phyloP scores from a whole-genome alignment of 73 alveolate species.

The Paramecium bursaria region DNA sequence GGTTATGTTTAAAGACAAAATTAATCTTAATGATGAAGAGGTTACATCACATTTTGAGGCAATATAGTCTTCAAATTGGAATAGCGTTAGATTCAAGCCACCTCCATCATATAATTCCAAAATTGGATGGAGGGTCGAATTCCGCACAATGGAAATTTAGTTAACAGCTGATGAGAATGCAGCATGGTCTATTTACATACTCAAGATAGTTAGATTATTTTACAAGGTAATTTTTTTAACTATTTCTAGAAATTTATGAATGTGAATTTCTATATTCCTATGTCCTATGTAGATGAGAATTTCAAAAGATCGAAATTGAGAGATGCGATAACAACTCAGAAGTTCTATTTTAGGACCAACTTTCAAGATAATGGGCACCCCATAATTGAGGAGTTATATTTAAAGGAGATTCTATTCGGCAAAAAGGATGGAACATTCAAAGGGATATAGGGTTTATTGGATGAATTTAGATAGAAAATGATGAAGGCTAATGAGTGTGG shows the following conservation, averaged over 20 bases:
- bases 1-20: constrained; percentile 74
- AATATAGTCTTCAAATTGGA: constrained; percentile 97
- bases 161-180: constrained; percentile 97
- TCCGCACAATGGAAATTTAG: constrained; percentile 95
- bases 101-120: constrained; percentile 91
- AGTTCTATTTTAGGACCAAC: constrained; percentile 89
- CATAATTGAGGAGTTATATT: constrained; percentile 77
- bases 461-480: constrained; percentile 64
- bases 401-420: constrained; percentile 90
- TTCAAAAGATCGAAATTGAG: constrained; percentile 85
- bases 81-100: constrained; percentile 97
- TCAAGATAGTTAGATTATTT: constrained; percentile 62
- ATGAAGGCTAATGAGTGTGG: constrained; percentile 15
- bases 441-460: constrained; percentile 78
- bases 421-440: constrained; percentile 62
- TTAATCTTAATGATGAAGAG: constrained; percentile 76
- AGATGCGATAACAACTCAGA: constrained; percentile 84
- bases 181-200: constrained; percentile 78
- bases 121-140: constrained; percentile 97
- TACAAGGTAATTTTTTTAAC: background rate
- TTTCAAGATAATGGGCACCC: constrained; percentile 75
- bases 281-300: constrained; percentile 70
- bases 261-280: constrained; percentile 68
- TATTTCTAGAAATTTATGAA: constrained; percentile 20
- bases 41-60: constrained; percentile 96